Percentiles rank a stretch among this genome's conserved stretches.
These are phyloP conservation scores for Populus hybrid DNA, from an alignment of 441 rosid species.

Conservation along the genomic window DNA sequence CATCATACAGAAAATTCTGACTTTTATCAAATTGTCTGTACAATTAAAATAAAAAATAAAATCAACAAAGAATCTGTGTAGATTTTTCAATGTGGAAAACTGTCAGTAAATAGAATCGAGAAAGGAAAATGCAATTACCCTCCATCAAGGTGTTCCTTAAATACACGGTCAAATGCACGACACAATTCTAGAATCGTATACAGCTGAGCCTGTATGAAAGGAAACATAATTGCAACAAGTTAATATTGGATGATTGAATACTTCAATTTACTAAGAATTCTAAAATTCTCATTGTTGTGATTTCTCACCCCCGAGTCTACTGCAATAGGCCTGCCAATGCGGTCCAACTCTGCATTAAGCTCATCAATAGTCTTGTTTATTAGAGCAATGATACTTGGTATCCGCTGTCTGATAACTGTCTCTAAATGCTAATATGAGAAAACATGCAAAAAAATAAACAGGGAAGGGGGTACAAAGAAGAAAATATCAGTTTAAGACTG, in stretches of 20 bases:
- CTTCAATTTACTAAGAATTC: slow-evolving; percentile 15
- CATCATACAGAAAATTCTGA: neutral
- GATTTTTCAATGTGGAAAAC: slow-evolving; percentile 5
- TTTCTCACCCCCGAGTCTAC: slow-evolving; percentile 93
- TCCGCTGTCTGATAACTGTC: slow-evolving; percentile 87
- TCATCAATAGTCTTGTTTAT: slow-evolving; percentile 96
- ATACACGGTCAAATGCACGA: slow-evolving; percentile 97
- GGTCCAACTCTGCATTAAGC: slow-evolving; percentile 94
- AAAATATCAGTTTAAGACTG: neutral
- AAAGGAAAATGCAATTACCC: slow-evolving; percentile 53
- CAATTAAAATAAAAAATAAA: neutral
- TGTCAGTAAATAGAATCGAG: neutral
- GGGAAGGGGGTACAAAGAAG: neutral
- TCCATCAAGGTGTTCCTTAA: slow-evolving; percentile 98
- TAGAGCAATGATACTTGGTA: slow-evolving; percentile 94
- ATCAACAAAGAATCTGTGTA: slow-evolving; percentile 7
- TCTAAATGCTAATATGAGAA: slow-evolving; percentile 73
- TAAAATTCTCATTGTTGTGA: slow-evolving; percentile 9
- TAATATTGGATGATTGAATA: slow-evolving; percentile 10
- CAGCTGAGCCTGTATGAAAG: slow-evolving; percentile 70
- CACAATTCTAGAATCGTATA: slow-evolving; percentile 94
- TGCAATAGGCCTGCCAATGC: slow-evolving; percentile 95
- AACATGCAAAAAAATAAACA: neutral
- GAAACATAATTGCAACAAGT: slow-evolving; percentile 18
- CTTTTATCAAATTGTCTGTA: neutral